Evolutionary conservation across 2,329 filamentous ascomycete species (phyloP).

Genomic region (Aureobasidium subglaciale): DNA sequence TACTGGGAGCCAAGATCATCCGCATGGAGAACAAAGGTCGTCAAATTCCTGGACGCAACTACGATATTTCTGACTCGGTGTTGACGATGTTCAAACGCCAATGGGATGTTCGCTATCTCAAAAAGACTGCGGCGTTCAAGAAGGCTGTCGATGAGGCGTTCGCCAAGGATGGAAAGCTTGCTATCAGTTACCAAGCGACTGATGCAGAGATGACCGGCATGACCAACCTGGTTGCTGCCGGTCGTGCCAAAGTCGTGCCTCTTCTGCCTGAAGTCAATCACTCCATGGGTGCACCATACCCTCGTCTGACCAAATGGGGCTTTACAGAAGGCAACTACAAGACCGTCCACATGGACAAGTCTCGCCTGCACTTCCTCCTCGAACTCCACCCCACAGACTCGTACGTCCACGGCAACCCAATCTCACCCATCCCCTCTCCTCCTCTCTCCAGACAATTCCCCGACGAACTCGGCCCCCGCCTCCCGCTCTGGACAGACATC

Average conservation of each 20-base stretch:
- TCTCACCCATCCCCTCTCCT: conserved; percentile 19
- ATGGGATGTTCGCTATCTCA: conserved; percentile 46
- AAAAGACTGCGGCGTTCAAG: conserved; percentile 56
- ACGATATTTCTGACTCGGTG: conserved; percentile 55
- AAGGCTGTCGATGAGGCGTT: conserved; percentile 52
- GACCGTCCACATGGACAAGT: conserved; percentile 59
- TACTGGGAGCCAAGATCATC: conserved; percentile 49
- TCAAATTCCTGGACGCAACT: conserved; percentile 53
- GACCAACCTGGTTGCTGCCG: conserved; percentile 56
- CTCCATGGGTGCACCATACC: conserved; percentile 33
- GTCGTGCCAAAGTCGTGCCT: conserved; percentile 48
- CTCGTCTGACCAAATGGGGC: conserved; percentile 52
- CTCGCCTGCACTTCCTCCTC: conserved; percentile 58
- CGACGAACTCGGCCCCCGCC: conserved; percentile 34
- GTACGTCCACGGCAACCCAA: conserved; percentile 36
- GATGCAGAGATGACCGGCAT: conserved; percentile 62
- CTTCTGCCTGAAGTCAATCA: conserved; percentile 51
- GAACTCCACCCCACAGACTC: conserved; percentile 50
- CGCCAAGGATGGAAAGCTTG: conserved; percentile 29
- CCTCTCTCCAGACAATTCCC: conserved; percentile 24
- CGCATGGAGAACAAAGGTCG: conserved; percentile 55
- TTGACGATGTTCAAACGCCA: conserved; percentile 50
- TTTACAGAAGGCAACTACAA: conserved; percentile 67
- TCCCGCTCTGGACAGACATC: conserved; percentile 69
- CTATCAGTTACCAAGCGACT: conserved; percentile 49